Conservation (phyloP, 73 alveolate genomes). For the Paramecium octaurelia region DNA sequence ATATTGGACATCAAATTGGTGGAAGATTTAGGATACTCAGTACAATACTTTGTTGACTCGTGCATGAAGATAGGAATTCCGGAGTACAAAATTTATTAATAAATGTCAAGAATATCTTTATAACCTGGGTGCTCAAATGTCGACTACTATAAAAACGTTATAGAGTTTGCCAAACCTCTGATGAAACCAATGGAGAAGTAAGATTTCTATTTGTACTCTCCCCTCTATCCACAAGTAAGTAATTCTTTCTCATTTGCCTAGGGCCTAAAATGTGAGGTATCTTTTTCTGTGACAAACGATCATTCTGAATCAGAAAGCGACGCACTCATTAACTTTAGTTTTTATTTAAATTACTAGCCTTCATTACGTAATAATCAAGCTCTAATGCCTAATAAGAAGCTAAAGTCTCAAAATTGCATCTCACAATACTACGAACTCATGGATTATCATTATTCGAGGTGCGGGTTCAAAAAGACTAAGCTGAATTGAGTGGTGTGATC, state of each 20-base stretch:
- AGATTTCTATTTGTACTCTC: constrained; percentile 3
- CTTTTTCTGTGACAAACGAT: not conserved
- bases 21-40: not conserved
- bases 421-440: not conserved
- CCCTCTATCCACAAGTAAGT: not conserved
- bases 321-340: not conserved
- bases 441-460: not conserved
- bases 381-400: not conserved
- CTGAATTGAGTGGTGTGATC: not conserved
- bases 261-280: not conserved
- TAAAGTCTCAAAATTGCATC: not conserved
- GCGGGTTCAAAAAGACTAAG: not conserved
- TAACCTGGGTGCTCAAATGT: not conserved
- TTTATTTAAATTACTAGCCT: constrained; percentile 10
- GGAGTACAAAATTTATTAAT: not conserved
- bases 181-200: not conserved
- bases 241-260: not conserved
- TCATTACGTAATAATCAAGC: constrained; percentile 1
- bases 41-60: not conserved
- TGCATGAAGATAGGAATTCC: constrained; percentile 31
- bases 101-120: not conserved
- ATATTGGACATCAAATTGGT: not conserved
- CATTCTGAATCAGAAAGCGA: not conserved
- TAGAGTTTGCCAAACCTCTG: constrained; percentile 25
- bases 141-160: not conserved